These are phyloP conservation scores for Ogataea saltuana DNA, from an alignment of 805 yeast genomes.

Conservation along the genomic window DNA sequence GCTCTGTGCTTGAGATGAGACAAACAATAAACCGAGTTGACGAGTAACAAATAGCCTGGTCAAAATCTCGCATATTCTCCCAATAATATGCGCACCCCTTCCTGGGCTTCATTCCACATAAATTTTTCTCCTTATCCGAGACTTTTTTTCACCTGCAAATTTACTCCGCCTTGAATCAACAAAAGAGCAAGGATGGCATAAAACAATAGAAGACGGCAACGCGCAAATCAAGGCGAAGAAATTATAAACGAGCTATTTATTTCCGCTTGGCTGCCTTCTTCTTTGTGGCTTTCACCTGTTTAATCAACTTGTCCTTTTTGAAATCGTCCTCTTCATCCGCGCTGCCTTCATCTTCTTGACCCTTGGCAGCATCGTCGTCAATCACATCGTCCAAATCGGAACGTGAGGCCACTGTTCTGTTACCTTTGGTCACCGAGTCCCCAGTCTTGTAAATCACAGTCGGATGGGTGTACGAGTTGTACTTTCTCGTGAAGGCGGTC, in stretches of 20 bases:
- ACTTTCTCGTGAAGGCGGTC: slow-evolving; percentile 81
- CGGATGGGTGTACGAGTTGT: slow-evolving; percentile 78
- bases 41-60: neutral
- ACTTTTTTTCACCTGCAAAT: neutral
- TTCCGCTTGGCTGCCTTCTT: slow-evolving; percentile 13
- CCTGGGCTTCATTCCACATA: slow-evolving; percentile 8
- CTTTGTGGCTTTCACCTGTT: slow-evolving; percentile 42
- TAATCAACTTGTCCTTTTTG: slow-evolving; percentile 64
- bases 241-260: neutral
- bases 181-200: slow-evolving; percentile 2
- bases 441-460: slow-evolving; percentile 80
- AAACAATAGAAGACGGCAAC: neutral
- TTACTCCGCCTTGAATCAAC: slow-evolving; percentile 1
- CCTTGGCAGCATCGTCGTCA: slow-evolving; percentile 52
- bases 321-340: slow-evolving; percentile 49
- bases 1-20: no score
- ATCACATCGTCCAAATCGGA: slow-evolving; percentile 77
- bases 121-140: slow-evolving; percentile 7
- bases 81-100: slow-evolving; percentile 3
- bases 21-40: no score
- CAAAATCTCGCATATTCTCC: neutral
- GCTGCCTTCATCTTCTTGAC: slow-evolving; percentile 44
- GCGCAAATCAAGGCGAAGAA: neutral
- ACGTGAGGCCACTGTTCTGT: slow-evolving; percentile 27
- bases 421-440: slow-evolving; percentile 48